Evolutionary conservation across 495 filamentous ascomycete genomes (phyloP).

Genomic region (Lichenothelia convexa): DNA sequence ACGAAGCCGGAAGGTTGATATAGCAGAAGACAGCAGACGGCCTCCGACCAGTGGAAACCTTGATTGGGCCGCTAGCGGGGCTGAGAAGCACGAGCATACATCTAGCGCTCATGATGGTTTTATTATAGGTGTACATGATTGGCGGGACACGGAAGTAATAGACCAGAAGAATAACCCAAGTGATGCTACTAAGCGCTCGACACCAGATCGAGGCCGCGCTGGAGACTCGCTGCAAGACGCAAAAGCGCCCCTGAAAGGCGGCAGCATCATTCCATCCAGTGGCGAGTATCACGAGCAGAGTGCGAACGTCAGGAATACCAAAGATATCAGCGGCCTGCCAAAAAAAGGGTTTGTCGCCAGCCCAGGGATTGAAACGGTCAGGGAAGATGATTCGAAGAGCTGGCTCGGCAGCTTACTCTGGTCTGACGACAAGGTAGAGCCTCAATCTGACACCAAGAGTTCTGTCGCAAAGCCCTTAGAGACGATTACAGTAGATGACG

Average conservation of each 20-base stretch:
- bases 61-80: slow-evolving; percentile 34
- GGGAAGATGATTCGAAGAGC: background rate
- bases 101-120: slow-evolving; percentile 43
- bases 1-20: slow-evolving; percentile 13
- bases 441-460: background rate
- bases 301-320: slow-evolving; percentile 8
- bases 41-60: slow-evolving; percentile 71
- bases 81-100: slow-evolving; percentile 12
- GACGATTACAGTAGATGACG: background rate
- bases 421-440: background rate
- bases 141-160: slow-evolving; percentile 72
- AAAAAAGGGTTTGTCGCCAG: background rate
- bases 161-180: background rate
- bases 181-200: background rate
- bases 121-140: slow-evolving; percentile 84
- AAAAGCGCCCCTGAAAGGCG: slow-evolving; percentile 43
- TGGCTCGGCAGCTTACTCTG: background rate
- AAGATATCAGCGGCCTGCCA: background rate
- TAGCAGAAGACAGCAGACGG: slow-evolving; percentile 38
- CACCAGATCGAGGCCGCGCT: no score
- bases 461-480: background rate
- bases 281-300: slow-evolving; percentile 43
- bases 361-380: no score
- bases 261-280: slow-evolving; percentile 59
- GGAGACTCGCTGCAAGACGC: slow-evolving; percentile 8